Evolutionary conservation across 441 rosid genomes (phyloP).

Genomic region (Erysimum cheiri): DNA sequence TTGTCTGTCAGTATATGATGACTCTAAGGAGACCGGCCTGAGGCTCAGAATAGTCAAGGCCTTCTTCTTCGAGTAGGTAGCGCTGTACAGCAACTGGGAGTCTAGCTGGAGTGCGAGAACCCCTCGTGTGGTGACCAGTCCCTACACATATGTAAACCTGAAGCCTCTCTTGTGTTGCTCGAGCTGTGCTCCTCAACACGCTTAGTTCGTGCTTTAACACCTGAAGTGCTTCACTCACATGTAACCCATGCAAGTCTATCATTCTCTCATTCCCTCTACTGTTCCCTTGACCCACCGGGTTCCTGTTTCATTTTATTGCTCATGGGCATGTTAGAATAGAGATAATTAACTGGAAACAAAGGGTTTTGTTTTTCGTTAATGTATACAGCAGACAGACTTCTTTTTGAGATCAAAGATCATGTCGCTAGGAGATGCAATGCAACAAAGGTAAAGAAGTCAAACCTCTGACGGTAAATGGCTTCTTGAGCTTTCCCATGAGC

Average conservation of each 20-base stretch:
- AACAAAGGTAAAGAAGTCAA: conserved; percentile 43
- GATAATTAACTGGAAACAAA: neutral
- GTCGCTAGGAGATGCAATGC: conserved; percentile 8
- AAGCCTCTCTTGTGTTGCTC: conserved; percentile 79
- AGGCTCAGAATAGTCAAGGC: conserved; percentile 85
- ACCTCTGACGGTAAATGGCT: conserved; percentile 92
- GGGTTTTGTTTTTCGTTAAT: neutral
- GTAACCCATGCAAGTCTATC: conserved; percentile 97
- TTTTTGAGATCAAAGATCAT: neutral
- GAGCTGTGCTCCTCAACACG: conserved; percentile 74
- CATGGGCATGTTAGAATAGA: conserved; percentile 33
- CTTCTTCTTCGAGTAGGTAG: conserved; percentile 90
- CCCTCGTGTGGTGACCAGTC: conserved; percentile 93
- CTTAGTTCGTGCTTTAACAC: conserved; percentile 83
- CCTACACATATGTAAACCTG: conserved; percentile 95
- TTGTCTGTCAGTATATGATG: conserved; percentile 64
- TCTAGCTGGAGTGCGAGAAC: conserved; percentile 86
- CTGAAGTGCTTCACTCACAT: conserved; percentile 86
- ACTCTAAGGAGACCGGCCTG: conserved; percentile 96
- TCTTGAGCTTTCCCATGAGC: conserved; percentile 97
- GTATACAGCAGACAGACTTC: neutral
- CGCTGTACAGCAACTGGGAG: conserved; percentile 94
- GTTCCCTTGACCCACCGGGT: conserved; percentile 66
- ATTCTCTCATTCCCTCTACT: conserved; percentile 83
- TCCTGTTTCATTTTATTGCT: conserved; percentile 57